phyloP scores from a whole-genome alignment of 495 filamentous ascomycete genomes.

The Penicillium coprophilum region DNA sequence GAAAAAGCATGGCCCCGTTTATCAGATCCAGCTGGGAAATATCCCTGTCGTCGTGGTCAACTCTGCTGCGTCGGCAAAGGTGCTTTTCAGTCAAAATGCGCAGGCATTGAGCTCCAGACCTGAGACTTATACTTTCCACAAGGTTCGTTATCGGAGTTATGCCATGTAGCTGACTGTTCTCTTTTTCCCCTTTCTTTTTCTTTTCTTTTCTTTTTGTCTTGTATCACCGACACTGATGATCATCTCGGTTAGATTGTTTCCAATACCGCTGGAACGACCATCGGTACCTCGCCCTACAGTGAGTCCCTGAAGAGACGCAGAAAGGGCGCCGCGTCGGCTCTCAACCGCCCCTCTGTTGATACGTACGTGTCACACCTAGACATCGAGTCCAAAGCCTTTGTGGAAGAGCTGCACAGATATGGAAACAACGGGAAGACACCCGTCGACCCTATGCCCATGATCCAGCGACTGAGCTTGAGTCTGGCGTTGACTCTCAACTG shows the following conservation, averaged over 20 bases:
- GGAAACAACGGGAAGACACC: conserved; percentile 52
- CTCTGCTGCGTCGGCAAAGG: conserved; percentile 54
- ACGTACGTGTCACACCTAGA: conserved; percentile 62
- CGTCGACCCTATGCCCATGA: conserved; percentile 61
- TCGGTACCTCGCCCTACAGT: conserved; percentile 63
- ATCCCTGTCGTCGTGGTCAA: conserved; percentile 61
- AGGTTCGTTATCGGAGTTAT: conserved; percentile 36
- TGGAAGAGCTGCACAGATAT: conserved; percentile 57
- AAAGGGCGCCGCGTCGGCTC: conserved; percentile 62
- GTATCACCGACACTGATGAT: conserved; percentile 4
- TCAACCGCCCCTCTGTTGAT: conserved; percentile 60
- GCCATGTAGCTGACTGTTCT: not conserved
- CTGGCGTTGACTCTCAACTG: conserved; percentile 62
- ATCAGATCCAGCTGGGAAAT: conserved; percentile 65
- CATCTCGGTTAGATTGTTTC: conserved; percentile 50
- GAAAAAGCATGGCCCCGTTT: conserved; percentile 57
- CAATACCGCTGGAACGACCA: conserved; percentile 63
- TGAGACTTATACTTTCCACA: conserved; percentile 65
- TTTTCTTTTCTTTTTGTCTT: too few relatives aligned
- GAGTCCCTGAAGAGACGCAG: conserved; percentile 62
- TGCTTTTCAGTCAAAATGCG: conserved; percentile 58
- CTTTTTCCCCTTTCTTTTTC: too few relatives aligned
- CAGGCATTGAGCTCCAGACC: conserved; percentile 59
- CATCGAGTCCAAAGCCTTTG: conserved; percentile 57
- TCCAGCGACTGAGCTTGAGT: conserved; percentile 57